Evolutionary conservation across 441 rosid species (phyloP), one percentile per base, ranked within the genome.

Genomic region (Mallotus repandus): DNA sequence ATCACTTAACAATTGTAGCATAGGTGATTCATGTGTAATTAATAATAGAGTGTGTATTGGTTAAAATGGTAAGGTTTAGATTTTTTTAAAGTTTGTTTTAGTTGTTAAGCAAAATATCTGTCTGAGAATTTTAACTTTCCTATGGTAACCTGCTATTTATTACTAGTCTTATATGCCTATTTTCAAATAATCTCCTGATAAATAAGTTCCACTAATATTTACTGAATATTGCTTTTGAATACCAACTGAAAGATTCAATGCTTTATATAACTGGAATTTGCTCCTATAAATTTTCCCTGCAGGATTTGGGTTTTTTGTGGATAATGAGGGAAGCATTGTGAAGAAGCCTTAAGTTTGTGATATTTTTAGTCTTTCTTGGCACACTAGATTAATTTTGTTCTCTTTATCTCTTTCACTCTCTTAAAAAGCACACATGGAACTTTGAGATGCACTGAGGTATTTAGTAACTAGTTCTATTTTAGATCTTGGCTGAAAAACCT

Each of bases 41-140:
- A 89, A 91, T 78, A 84, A 80, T 80, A 96, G 98, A 63, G 94
- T 76, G 22, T 86, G 94, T 84, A 77, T 93, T 16, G 98, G 98
- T 84, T 90, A 90, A 83, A 90, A 88, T 81, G 93, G 88, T 86
- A 79, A 79, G 81, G 32, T 72, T 52, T 32, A 4, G 52, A 22
- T 69, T 69, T 32, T 52, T 72, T 63, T 61, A 21, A 29, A 52
- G 19, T 35, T 13, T 29, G 7, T 32, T 73, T 16, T 10, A 64
- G 5, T 71, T 59, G 19, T 0, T 16, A 22, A 7, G 57, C 19
- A 21, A 22, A 38, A 9, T 18, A 16, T 21, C 0, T 53, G 5
- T 3, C 7, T 41, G 35, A 19, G 18, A n/a, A 62, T 63, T 35
- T 18, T 35, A 32, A 52, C 41, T 45, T 11, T 16, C 7, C 4